These are phyloP conservation scores for Dendrocalamus sinicus DNA, from an alignment of 176 grass and related monocot genomes.

Conservation along the genomic window DNA sequence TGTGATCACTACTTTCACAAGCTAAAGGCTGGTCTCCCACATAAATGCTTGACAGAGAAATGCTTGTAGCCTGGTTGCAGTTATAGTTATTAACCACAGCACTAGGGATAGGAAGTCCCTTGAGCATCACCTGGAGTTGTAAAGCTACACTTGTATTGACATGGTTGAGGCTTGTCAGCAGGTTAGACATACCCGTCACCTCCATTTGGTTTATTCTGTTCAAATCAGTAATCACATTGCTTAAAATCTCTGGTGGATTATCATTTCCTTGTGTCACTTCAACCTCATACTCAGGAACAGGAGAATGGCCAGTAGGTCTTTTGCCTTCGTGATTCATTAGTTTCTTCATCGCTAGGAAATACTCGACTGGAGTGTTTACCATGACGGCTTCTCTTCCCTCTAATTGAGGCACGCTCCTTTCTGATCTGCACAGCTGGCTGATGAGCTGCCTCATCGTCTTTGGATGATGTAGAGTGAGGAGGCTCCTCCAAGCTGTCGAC, in stretches of 20 bases:
- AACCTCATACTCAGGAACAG: slow-evolving; percentile 40
- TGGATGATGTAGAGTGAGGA: slow-evolving; percentile 54
- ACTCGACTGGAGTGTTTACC: slow-evolving; percentile 34
- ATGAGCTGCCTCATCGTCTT: slow-evolving; percentile 48
- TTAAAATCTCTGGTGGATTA: slow-evolving; percentile 22
- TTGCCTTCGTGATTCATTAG: background rate
- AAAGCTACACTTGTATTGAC: slow-evolving; percentile 23
- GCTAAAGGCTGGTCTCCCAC: slow-evolving; percentile 41
- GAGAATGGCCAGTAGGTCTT: background rate
- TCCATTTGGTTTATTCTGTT: slow-evolving; percentile 35
- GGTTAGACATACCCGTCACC: slow-evolving; percentile 27
- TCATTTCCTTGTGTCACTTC: slow-evolving; percentile 42
- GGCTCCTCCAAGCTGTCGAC: slow-evolving; percentile 57
- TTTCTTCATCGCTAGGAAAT: slow-evolving; percentile 34
- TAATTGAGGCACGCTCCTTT: slow-evolving; percentile 19
- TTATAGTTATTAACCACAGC: slow-evolving; percentile 41
- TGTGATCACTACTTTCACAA: slow-evolving; percentile 50
- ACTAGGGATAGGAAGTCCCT: slow-evolving; percentile 41
- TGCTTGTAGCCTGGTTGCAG: slow-evolving; percentile 38
- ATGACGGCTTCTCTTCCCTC: background rate
- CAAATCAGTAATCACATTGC: slow-evolving; percentile 41
- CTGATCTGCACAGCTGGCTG: slow-evolving; percentile 41
- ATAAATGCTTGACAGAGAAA: slow-evolving; percentile 56
- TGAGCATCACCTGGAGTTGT: slow-evolving; percentile 42
- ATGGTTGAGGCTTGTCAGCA: slow-evolving; percentile 29